Evolutionary conservation across 1,139 yeast genomes (phyloP), one percentile per base, ranked within the genome.

Genomic region (Pichia sp.): DNA sequence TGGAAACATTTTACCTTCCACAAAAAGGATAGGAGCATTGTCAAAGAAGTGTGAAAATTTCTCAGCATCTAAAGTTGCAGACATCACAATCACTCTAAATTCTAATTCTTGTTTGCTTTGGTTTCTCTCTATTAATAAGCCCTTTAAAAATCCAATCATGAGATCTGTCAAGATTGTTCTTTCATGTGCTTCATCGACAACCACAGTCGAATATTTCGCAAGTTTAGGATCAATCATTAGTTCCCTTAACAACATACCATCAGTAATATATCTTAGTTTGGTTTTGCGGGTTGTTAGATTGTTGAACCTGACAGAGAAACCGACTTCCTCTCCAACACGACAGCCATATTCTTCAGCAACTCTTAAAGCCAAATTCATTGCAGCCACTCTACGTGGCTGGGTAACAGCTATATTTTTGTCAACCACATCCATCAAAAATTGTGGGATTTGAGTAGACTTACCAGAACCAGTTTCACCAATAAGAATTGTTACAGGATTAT

Each of bases 391-490:
- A 71, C 99, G 83, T 2, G 99, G 99, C 70, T 93, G 99, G 0
- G 99, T 93, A 7, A 93, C 91, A 0, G 96, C 98, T 18, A 93
- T 83, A 19, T 53, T 51, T 55, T 80, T 81, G 31, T 71, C 68
- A 54, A 73, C 74, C 36, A 68, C 62, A 0, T 78, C 76, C 71
- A 85, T 75, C 37, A 93, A 69, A 62, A 93, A 89, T 64, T 93
- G 99, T 0, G 99, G 99, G 26, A 93, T 87, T 70, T 93, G 99
- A 0, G 99, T 93, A 3, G 99, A 93, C 66, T 93, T 93, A 73
- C 99, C 99, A 7, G 96, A 89, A 68, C 99, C 99, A 0, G 99
- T 93, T 61, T 93, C 98, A 68, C 99, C 99, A 64, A 93, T 86
- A 12, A 93, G 74, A 4, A 93, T 82, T 0, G 91, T 82, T 4